These are phyloP conservation scores for Sporobolomyces pararoseus DNA, from an alignment of 768 basidiomycete species.

Conservation along the genomic window DNA sequence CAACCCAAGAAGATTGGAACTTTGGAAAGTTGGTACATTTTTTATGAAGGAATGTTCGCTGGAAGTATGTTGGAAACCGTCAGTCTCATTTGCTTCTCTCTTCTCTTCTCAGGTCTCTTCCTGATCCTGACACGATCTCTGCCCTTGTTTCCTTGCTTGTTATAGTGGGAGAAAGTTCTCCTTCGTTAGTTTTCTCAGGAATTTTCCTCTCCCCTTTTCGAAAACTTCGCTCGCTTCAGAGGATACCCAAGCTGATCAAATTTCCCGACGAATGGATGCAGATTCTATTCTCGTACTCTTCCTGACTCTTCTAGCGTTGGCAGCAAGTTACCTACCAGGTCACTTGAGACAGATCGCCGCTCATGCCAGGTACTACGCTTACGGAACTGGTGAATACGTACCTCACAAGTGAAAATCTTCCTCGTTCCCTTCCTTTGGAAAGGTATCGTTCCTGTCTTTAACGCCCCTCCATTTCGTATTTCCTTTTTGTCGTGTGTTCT, in stretches of 20 bases:
- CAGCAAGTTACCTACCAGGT: conserved; percentile 25
- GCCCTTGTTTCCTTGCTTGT: too few species aligned
- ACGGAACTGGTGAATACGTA: conserved; percentile 2
- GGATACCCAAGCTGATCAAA: background rate
- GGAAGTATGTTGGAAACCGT: conserved; percentile 30
- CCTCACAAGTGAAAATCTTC: background rate
- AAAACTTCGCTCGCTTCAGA: too few species aligned
- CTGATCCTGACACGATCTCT: background rate
- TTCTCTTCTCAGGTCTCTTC: background rate
- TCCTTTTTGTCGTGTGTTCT: too few species aligned
- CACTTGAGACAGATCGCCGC: conserved; percentile 11
- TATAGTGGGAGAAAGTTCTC: conserved; percentile 36
- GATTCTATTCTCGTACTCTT: conserved; percentile 29
- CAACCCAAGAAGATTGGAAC: conserved; percentile 10
- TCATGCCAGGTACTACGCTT: conserved; percentile 25
- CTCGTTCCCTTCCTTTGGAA: too few species aligned
- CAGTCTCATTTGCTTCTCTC: background rate
- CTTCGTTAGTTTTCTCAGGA: conserved; percentile 19
- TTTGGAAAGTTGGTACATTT: conserved; percentile 24
- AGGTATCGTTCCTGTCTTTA: too few species aligned
- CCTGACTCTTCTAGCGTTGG: conserved; percentile 20
- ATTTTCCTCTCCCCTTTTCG: background rate
- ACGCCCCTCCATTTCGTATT: too few species aligned
- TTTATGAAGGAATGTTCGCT: conserved; percentile 25
- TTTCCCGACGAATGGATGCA: conserved; percentile 2